These are phyloP conservation scores for Ligustrum vulgare DNA, from an alignment of 257 asterid species.

Conservation along the genomic window DNA sequence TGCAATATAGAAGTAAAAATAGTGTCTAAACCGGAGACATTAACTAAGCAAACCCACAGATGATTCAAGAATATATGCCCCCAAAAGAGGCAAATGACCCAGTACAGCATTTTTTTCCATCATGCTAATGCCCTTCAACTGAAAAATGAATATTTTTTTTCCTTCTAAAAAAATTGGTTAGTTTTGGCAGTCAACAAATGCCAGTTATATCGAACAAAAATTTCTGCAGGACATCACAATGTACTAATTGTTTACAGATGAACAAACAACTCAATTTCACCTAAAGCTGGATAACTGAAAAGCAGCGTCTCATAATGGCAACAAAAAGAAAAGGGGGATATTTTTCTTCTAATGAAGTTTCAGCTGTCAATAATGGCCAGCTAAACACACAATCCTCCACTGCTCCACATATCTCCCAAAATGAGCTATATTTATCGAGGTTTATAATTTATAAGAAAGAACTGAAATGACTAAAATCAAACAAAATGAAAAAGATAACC, in stretches of 20 bases:
- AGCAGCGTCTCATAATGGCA: background rate
- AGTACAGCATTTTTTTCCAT: slow-evolving; percentile 1
- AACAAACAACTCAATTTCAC: background rate
- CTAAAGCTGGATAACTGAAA: background rate
- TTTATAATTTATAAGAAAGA: background rate
- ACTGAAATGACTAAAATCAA: background rate
- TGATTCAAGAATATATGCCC: slow-evolving; percentile 6
- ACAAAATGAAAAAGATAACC: too few species aligned
- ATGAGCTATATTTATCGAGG: background rate
- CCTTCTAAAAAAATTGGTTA: too few species aligned
- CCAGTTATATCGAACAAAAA: background rate
- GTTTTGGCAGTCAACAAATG: background rate
- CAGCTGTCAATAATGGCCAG: background rate
- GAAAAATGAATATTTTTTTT: background rate
- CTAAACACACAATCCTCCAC: background rate
- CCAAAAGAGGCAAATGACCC: slow-evolving; percentile 5
- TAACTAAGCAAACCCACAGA: background rate
- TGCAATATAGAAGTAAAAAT: slow-evolving; percentile 9
- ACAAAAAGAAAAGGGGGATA: background rate
- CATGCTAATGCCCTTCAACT: background rate
- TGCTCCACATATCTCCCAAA: background rate
- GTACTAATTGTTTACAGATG: background rate
- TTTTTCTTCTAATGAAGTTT: background rate
- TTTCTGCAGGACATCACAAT: background rate
- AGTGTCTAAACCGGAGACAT: background rate